Evolutionary conservation across 352 stramenopile genomes (phyloP), one percentile per base, ranked within the genome.

Genomic region (Globisporangium perplexum): DNA sequence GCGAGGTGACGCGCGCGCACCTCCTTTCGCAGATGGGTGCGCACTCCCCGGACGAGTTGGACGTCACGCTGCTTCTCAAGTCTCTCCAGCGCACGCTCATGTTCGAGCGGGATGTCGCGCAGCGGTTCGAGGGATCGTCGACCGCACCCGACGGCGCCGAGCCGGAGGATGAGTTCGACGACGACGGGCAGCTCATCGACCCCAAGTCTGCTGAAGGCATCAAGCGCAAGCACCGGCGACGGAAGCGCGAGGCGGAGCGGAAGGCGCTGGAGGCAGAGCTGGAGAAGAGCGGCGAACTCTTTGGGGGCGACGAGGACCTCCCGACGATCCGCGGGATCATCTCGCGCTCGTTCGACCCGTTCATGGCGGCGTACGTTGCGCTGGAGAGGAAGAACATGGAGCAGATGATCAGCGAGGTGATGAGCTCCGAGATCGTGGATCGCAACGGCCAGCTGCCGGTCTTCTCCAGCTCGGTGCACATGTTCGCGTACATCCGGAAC

Each of bases 401-500:
- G 53, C 71, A 87, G 61, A 95, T 98, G 79, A 81, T 98, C 33
- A 62, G 77, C 30, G 79, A 96, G 62, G 87, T 96, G 35, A 83
- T 96, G 64, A 88, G 78, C 60, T 85, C 96, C 46, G 90, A 97
- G 51, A 90, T 97, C 6, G 92, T 98, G 24, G 95, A 98, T 65
- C 88, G 82, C 41, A 96, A 98, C 33, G 95, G 96, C 12, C 93
- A 96, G 47, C 70, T 98, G 18, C 93, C 96, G 0, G 94, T 98
- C 8, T 98, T 99, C 62, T 98, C 89, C 2, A 98, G 90, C 35
- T 98, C 95, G 3, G 97, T 98, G 18, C 97, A 98, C 60, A 93
- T 99, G 60, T 99, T 99, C 63, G 90, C 97, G 42, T 99, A 99
- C 75, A 98, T 99, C 59, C 98, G 98, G 49, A 98, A 98, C 55